Conservation (phyloP, 371 early-diverging fungal species). For the Syncephalis fuscata region DNA sequence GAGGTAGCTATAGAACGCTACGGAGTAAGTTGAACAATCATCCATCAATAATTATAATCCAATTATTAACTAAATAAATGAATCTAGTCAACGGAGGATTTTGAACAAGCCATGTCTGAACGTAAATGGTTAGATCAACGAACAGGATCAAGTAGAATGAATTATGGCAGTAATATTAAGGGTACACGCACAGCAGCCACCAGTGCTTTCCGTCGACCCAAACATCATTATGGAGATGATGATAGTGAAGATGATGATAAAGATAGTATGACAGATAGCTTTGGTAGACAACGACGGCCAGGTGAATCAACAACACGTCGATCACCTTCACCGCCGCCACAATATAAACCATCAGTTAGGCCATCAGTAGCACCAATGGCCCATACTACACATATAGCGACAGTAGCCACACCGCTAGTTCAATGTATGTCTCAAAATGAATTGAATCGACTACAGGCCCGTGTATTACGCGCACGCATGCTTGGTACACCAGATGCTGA, state of each 20-base stretch:
- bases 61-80: too few relatives aligned
- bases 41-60: constrained; percentile 10
- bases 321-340: constrained; percentile 9
- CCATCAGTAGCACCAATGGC: too few relatives aligned
- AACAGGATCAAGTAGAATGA: constrained; percentile 8
- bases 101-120: constrained; percentile 47
- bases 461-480: constrained; percentile 61
- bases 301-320: constrained; percentile 5
- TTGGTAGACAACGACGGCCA: constrained; percentile 5
- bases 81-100: constrained; percentile 36
- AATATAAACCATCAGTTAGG: constrained; percentile 8
- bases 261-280: too few relatives aligned
- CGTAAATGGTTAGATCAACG: constrained; percentile 37
- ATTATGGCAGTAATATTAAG: neutral
- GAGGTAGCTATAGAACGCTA: constrained; percentile 60
- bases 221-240: constrained; percentile 1
- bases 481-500: constrained; percentile 43
- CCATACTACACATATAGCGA: too few relatives aligned
- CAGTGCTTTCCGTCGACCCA: constrained; percentile 1
- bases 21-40: constrained; percentile 19
- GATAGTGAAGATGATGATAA: constrained; percentile 6
- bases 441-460: constrained; percentile 73
- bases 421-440: constrained; percentile 34
- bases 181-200: constrained; percentile 3
- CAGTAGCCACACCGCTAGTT: neutral